These are phyloP conservation scores for Pythium rhizo-oryzae DNA, from an alignment of 352 stramenopile species.

Conservation along the genomic window DNA sequence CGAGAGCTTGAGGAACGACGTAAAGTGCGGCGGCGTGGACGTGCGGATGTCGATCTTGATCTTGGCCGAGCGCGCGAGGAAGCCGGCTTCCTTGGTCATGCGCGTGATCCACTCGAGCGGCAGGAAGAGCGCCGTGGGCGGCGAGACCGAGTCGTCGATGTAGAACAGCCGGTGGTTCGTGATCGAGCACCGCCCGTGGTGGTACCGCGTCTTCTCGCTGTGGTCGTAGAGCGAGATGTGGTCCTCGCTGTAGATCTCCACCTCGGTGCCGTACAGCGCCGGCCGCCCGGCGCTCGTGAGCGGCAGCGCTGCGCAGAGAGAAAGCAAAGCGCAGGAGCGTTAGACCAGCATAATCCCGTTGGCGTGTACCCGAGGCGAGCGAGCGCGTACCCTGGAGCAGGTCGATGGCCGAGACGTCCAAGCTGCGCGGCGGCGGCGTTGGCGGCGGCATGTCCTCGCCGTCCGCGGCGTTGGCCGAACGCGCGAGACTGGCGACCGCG, in stretches of 20 bases:
- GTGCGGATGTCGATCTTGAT: constrained; percentile 73
- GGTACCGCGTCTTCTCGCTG: constrained; percentile 73
- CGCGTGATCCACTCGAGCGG: constrained; percentile 73
- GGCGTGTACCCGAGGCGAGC: too few species aligned
- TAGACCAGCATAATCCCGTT: neutral
- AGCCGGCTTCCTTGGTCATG: constrained; percentile 80
- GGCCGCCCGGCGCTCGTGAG: constrained; percentile 73
- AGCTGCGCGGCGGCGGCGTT: constrained; percentile 15
- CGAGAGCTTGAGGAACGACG: constrained; percentile 82
- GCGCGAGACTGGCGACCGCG: constrained; percentile 12
- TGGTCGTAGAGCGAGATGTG: constrained; percentile 86
- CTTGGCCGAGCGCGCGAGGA: constrained; percentile 84
- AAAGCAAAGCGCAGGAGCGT: neutral
- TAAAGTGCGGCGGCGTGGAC: constrained; percentile 37
- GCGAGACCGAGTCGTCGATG: constrained; percentile 57
- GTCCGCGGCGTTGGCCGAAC: neutral
- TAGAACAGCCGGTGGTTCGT: constrained; percentile 88
- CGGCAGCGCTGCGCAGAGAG: constrained; percentile 71
- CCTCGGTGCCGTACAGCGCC: constrained; percentile 74
- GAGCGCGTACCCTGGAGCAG: constrained; percentile 64
- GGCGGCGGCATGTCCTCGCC: constrained; percentile 22
- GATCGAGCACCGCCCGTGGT: constrained; percentile 71
- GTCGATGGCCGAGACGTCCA: constrained; percentile 55
- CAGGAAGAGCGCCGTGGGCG: constrained; percentile 65
- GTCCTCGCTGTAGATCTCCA: constrained; percentile 89